Conservation (phyloP, 345 rosid genomes). For the Eutrema japonicum region DNA sequence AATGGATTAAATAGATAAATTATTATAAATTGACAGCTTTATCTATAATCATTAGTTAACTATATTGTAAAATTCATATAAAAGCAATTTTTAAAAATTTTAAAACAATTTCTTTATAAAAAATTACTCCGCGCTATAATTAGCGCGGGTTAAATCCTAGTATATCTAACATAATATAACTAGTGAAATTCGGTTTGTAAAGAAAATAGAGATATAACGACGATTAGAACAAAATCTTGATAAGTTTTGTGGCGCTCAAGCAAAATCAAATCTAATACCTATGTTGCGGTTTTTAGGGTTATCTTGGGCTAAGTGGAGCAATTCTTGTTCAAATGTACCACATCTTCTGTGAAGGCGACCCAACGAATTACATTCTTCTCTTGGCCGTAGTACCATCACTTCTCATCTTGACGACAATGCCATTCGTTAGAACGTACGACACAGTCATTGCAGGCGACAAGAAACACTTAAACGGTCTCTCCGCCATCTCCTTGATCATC, state of each 20-base stretch:
- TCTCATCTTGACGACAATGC: slow-evolving; percentile 62
- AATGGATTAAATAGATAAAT: too few relatives aligned
- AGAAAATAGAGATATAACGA: not conserved
- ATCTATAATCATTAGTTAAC: too few relatives aligned
- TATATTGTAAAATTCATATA: too few relatives aligned
- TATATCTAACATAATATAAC: not conserved
- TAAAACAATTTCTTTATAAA: too few relatives aligned
- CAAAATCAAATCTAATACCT: not conserved
- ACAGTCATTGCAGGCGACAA: slow-evolving; percentile 57
- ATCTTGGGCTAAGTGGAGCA: slow-evolving; percentile 90
- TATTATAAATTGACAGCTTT: too few relatives aligned
- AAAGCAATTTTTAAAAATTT: too few relatives aligned
- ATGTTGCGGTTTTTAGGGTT: slow-evolving; percentile 55
- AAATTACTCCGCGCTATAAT: too few relatives aligned
- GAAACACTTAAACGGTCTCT: slow-evolving; percentile 75
- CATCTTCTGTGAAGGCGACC: slow-evolving; percentile 56
- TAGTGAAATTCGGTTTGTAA: slow-evolving; percentile 9
- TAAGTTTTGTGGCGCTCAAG: not conserved
- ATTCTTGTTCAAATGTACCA: slow-evolving; percentile 71
- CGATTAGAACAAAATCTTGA: not conserved
- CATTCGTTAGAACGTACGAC: slow-evolving; percentile 59
- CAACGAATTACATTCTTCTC: slow-evolving; percentile 66
- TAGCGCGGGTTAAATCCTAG: too few relatives aligned
- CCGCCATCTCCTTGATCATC: slow-evolving; percentile 58
- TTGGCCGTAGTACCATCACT: slow-evolving; percentile 69